Conservation (phyloP, 208 protist genomes). For the Phytomonas serpens region DNA sequence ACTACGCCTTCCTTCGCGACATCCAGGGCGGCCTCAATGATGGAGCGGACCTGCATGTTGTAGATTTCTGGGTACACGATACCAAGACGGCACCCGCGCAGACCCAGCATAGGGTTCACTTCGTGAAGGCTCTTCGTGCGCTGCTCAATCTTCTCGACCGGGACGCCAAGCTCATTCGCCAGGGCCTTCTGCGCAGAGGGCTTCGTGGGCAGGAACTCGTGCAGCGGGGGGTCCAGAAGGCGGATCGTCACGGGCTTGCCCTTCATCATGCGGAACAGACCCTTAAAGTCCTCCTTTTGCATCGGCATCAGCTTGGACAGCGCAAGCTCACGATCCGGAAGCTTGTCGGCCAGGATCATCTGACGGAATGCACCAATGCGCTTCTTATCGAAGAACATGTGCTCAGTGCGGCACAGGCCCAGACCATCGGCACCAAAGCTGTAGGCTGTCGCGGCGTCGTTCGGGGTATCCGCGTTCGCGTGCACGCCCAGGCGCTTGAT, state of each 20-base stretch:
- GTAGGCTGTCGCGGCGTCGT: conserved; percentile 62
- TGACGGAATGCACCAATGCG: conserved; percentile 85
- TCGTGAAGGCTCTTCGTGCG: conserved; percentile 85
- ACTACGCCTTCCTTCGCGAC: conserved; percentile 44
- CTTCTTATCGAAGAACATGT: conserved; percentile 93
- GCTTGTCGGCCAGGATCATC: conserved; percentile 90
- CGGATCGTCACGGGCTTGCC: conserved; percentile 88
- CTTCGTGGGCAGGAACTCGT: conserved; percentile 94
- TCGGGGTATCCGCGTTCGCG: conserved; percentile 89
- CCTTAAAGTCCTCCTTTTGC: conserved; percentile 87
- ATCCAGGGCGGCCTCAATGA: conserved; percentile 87
- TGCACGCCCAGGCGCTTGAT: conserved; percentile 76
- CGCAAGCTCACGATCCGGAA: conserved; percentile 61
- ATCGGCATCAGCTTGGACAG: conserved; percentile 84
- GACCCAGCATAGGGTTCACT: conserved; percentile 94
- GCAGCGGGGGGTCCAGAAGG: conserved; percentile 93
- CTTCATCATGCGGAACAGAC: conserved; percentile 89
- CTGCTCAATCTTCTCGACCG: conserved; percentile 46
- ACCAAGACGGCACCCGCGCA: conserved; percentile 90
- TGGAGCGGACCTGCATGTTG: conserved; percentile 92
- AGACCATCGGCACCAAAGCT: conserved; percentile 92
- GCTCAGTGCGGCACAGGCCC: conserved; percentile 93
- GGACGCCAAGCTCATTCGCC: conserved; percentile 53
- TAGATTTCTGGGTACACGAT: conserved; percentile 93
- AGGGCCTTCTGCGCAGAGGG: conserved; percentile 50